Evolutionary conservation across 352 stramenopile genomes (phyloP).

Genomic region (Thraustotheca clavata): DNA sequence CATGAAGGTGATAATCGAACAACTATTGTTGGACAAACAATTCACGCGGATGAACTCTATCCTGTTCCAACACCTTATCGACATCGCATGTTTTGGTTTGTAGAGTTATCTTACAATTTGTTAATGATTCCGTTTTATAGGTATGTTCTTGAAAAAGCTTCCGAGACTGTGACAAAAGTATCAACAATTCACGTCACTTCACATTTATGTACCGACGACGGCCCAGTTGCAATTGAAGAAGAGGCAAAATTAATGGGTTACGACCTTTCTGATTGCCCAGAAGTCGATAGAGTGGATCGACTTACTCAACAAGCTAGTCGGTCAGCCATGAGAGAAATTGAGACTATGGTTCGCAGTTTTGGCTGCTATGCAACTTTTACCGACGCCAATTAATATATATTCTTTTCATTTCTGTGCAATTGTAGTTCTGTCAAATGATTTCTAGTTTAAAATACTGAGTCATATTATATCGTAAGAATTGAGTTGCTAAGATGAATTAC

Average conservation of each 20-base stretch:
- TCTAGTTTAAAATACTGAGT: no score
- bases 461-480: no score
- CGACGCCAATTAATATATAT: no score
- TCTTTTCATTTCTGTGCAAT: no score
- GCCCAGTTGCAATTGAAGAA: background rate
- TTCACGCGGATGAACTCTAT: background rate
- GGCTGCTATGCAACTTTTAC: background rate
- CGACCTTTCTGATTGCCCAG: background rate
- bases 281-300: background rate
- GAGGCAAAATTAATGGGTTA: background rate
- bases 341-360: background rate
- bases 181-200: conserved; percentile 1
- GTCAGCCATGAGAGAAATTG: background rate
- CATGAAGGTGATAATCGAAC: background rate
- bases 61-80: background rate
- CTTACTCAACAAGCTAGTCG: background rate
- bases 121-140: no score
- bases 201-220: background rate
- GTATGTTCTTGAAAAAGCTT: background rate
- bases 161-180: background rate
- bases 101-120: background rate
- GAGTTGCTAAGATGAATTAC: no score
- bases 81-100: conserved; percentile 1
- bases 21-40: background rate
- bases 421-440: no score